phyloP scores from a whole-genome alignment of 108 stramenopile genomes.

The Pelagomonas calceolata region DNA sequence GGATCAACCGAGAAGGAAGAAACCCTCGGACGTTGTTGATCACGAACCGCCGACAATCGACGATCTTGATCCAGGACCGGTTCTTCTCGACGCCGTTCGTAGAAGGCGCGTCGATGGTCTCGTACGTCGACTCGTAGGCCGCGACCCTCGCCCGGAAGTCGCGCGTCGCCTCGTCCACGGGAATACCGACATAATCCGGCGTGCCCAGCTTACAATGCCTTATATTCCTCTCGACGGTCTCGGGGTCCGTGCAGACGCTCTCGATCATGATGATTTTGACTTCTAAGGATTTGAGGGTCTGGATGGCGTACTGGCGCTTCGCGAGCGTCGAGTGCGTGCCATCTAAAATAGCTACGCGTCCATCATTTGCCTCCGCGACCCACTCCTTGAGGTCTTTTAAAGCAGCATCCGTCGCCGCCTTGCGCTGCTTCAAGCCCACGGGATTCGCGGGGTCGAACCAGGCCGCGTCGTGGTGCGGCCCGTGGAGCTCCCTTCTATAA shows the following conservation, averaged over 20 bases:
- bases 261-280: constrained; percentile 84
- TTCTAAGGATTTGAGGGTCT: constrained; percentile 31
- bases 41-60: constrained; percentile 69
- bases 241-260: constrained; percentile 67
- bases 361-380: constrained; percentile 37
- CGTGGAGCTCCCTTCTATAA: constrained; percentile 70
- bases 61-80: constrained; percentile 66
- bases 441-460: constrained; percentile 85
- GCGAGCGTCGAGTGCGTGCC: constrained; percentile 79
- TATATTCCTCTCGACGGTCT: constrained; percentile 68
- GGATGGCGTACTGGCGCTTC: constrained; percentile 52
- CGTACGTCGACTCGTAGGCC: constrained; percentile 70
- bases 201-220: constrained; percentile 70
- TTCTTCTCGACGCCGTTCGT: constrained; percentile 34
- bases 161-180: constrained; percentile 54
- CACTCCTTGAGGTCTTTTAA: constrained; percentile 71
- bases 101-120: constrained; percentile 48
- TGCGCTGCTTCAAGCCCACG: constrained; percentile 47
- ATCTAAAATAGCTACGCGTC: constrained; percentile 86
- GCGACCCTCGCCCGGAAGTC: constrained; percentile 74
- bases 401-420: constrained; percentile 66
- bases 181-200: constrained; percentile 70
- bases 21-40: constrained; percentile 73
- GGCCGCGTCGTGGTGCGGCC: constrained; percentile 56
- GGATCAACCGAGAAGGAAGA: constrained; percentile 68